Percentiles rank a stretch among this genome's conserved stretches.
These are phyloP conservation scores for Aspergillus terreus DNA, from an alignment of 2,329 filamentous ascomycete genomes.

Conservation along the genomic window DNA sequence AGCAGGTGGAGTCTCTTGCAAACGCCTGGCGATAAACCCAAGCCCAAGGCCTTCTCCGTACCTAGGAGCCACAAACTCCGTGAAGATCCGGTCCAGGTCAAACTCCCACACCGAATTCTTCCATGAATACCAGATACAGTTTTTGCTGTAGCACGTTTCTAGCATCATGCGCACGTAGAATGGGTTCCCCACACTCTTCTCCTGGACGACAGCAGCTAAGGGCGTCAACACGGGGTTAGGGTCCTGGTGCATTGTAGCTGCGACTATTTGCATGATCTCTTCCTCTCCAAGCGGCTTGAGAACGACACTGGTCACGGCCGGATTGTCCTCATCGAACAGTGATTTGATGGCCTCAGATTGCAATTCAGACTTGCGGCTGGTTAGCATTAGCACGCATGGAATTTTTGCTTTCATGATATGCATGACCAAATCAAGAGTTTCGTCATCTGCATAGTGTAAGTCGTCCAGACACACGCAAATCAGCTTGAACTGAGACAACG, in stretches of 20 bases:
- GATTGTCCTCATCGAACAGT: slow-evolving; percentile 45
- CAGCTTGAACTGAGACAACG: slow-evolving; percentile 78
- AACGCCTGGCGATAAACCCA: slow-evolving; percentile 73
- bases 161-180: slow-evolving; percentile 93
- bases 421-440: slow-evolving; percentile 77
- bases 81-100: slow-evolving; percentile 80
- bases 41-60: slow-evolving; percentile 77
- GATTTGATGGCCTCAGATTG: slow-evolving; percentile 42
- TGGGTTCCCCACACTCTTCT: slow-evolving; percentile 82
- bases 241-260: slow-evolving; percentile 71
- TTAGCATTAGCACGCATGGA: slow-evolving; percentile 77
- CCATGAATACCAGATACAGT: slow-evolving; percentile 90
- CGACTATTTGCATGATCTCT: slow-evolving; percentile 78
- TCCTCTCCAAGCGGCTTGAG: slow-evolving; percentile 71
- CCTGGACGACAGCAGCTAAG: slow-evolving; percentile 78
- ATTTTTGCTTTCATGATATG: slow-evolving; percentile 76
- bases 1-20: slow-evolving; percentile 70
- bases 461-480: slow-evolving; percentile 89
- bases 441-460: slow-evolving; percentile 83
- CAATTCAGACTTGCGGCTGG: slow-evolving; percentile 66
- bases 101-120: slow-evolving; percentile 77
- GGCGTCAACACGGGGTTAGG: slow-evolving; percentile 68
- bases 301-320: slow-evolving; percentile 65
- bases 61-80: slow-evolving; percentile 74
- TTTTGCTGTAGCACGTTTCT: slow-evolving; percentile 77